Evolutionary conservation across 1,284 basidiomycete genomes (phyloP), one percentile per base, ranked within the genome.

Genomic region (Fistulinella staudtii): DNA sequence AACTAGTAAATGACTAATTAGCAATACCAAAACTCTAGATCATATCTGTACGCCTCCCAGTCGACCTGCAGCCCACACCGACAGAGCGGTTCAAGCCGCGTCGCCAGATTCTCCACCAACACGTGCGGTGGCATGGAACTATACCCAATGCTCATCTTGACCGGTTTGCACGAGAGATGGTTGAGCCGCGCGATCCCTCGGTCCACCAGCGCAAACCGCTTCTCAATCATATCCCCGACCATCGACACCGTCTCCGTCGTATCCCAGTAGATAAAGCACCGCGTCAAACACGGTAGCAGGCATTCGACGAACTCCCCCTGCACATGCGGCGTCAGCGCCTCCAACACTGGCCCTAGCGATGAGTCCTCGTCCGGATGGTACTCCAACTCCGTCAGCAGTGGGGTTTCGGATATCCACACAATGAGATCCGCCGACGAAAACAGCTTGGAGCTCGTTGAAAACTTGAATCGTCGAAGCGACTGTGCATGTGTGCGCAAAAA

Each of bases 171-270:
- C 30, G 51, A 57, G 23, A 59, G 39, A 13, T 58, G 34, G 11
- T 20, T 48, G 20, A 59, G 8, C 24, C 37, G 55, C n/a, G 53
- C 43, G 4, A 59, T 45, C 13, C 53, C 57, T 2, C 34, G 44
- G 4, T 43, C 54, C 0, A 38, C 41, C 31, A 57, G 17, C 23
- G 47, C 41, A 38, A 54, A 57, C 22, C 60, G 54, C 27, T 36
- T 18, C 41, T 59, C 57, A 9, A 61, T 44, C 60, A 59, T 58
- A 3, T 59, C 51, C 1, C 53, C 57, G 45, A 63, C 58, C 42
- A 46, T 51, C 18, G 47, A 43, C 14, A 63, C 56, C 27, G 57
- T 60, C 46, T 57, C 56, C 22, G 46, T 39, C 38, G 51, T 57
- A 18, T 63, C 60, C 60, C 57, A 59, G 23, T 52, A 54, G 23